Evolutionary conservation across 441 rosid species (phyloP), one percentile per base, ranked within the genome.

Genomic region (Bruguiera hainesii): DNA sequence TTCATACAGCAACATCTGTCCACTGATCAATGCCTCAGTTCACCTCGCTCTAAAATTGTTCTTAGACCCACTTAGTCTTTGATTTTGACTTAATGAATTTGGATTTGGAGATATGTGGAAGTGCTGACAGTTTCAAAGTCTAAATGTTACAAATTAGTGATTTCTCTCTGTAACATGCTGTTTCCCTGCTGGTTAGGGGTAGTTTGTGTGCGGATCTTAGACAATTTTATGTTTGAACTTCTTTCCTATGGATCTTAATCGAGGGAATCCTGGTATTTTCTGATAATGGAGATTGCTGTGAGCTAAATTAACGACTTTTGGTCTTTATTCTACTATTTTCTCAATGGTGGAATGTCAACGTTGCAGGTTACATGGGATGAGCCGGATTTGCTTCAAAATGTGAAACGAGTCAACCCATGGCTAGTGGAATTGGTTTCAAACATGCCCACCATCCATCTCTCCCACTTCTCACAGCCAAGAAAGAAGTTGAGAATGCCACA

Each of bases 351-450:
- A 19, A 20, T 31, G 48, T 13, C 48, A 66, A 51, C 63, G 26
- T 18, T 76, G 70, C 76, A 95, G 99, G 99, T 95, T 52, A 81
- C 87, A 10, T 95, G 99, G 99, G 99, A 95, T 65, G 99, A 95
- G 72, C 99, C 98, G 0, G 99, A 95, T 73, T 80, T 94, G 75
- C 97, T 91, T 25, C 99, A 91, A 65, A 89, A 94, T 30, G 98
- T 91, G 80, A 91, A 92, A 76, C 85, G 94, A 9, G 97, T 95
- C 28, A 95, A 75, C 78, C 99, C 99, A 2, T 95, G 99, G 99
- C 72, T 86, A 63, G 97, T 90, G 3, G 99, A 95, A 78, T 71
- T 92, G 82, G 98, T 92, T 46, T 81, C 97, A 0, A 85, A 76
- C 74, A 83, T 89, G 53, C 97, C 93, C 19, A 73, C 85, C 33